phyloP scores from a whole-genome alignment of 1,284 basidiomycete species.

The Pseudozyma tsukubaensis region DNA sequence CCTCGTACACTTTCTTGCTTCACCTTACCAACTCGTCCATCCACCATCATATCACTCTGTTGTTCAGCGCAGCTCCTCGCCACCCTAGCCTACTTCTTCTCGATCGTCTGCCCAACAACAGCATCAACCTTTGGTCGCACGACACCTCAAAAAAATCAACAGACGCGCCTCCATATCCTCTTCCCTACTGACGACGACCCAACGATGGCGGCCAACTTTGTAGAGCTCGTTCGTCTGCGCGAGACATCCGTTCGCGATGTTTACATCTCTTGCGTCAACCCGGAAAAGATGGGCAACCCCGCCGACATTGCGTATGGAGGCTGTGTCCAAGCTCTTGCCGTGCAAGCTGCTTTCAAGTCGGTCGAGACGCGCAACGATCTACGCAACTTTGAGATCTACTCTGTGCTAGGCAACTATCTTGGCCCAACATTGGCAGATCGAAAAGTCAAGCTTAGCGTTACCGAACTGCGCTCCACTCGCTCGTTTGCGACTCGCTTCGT shows the following conservation, averaged over 20 bases:
- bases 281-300: slow-evolving; percentile 56
- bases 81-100: no score
- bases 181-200: no score
- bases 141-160: no score
- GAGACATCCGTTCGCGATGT: slow-evolving; percentile 36
- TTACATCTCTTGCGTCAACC: slow-evolving; percentile 44
- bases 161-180: no score
- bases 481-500: slow-evolving; percentile 58
- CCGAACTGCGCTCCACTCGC: slow-evolving; percentile 51
- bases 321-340: slow-evolving; percentile 47
- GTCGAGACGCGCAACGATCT: slow-evolving; percentile 28
- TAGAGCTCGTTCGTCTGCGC: slow-evolving; percentile 50
- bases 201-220: slow-evolving; percentile 44
- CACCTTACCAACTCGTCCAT: no score
- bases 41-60: no score
- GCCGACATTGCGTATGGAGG: slow-evolving; percentile 63
- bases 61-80: no score
- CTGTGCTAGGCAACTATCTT: slow-evolving; percentile 54
- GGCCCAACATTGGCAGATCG: slow-evolving; percentile 50
- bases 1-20: no score
- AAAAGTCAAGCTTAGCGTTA: slow-evolving; percentile 48
- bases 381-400: slow-evolving; percentile 51
- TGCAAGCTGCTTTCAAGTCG: slow-evolving; percentile 55
- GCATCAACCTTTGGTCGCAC: no score
- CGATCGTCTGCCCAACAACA: no score